Conservation (phyloP, 805 yeast genomes). For the Ogataea minuta region DNA sequence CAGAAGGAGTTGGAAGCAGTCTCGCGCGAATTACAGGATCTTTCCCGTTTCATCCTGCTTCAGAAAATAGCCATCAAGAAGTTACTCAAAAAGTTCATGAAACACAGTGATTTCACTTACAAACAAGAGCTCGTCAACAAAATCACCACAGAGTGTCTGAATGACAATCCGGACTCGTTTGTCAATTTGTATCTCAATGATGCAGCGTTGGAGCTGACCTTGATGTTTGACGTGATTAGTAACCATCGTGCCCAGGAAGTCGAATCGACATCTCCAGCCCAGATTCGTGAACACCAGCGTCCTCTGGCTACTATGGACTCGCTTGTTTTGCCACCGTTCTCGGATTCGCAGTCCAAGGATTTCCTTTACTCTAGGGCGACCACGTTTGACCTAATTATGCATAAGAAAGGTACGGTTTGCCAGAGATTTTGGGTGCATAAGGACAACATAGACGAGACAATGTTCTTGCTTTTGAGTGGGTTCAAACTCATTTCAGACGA, state of each 20-base stretch:
- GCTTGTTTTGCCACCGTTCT: constrained; percentile 15
- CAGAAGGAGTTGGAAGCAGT: constrained; percentile 41
- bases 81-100: constrained; percentile 65
- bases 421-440: constrained; percentile 54
- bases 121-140: constrained; percentile 35
- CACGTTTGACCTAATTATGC: constrained; percentile 37
- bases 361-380: constrained; percentile 25
- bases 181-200: constrained; percentile 58
- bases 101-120: constrained; percentile 38
- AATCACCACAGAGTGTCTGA: constrained; percentile 29
- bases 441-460: constrained; percentile 56
- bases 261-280: not conserved
- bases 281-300: constrained; percentile 7
- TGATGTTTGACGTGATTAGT: constrained; percentile 48
- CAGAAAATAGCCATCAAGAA: constrained; percentile 75
- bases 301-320: constrained; percentile 26
- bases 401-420: constrained; percentile 36
- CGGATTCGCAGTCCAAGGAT: constrained; percentile 9
- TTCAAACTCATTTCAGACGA: constrained; percentile 38
- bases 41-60: constrained; percentile 67
- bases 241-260: constrained; percentile 18
- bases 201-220: constrained; percentile 57
- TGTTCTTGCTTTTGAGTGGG: constrained; percentile 44
- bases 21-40: constrained; percentile 54
- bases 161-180: constrained; percentile 51